Conservation (phyloP, 73 alveolate species). For the Effrenium voratum region DNA sequence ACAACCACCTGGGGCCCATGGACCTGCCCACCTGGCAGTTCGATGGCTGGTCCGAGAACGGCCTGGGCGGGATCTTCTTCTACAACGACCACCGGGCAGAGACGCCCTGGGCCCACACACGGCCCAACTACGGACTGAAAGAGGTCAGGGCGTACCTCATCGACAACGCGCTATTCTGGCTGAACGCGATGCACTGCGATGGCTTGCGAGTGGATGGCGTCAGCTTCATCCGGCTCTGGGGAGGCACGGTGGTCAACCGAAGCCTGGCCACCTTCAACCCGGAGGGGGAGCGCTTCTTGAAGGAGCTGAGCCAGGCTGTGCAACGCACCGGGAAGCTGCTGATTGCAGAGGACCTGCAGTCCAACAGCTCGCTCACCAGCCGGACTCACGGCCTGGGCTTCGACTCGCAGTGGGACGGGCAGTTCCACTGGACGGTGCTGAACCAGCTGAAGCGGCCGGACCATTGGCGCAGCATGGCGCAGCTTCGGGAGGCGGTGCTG, state of each 20-base stretch:
- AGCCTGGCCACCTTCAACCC: conserved; percentile 83
- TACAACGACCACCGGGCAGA: conserved; percentile 80
- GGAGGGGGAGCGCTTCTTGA: conserved; percentile 67
- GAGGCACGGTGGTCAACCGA: conserved; percentile 74
- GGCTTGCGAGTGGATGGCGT: conserved; percentile 90
- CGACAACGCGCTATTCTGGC: conserved; percentile 71
- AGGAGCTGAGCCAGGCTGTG: conserved; percentile 49
- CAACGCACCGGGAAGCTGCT: conserved; percentile 22
- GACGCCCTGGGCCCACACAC: conserved; percentile 93
- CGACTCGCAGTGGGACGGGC: conserved; percentile 73
- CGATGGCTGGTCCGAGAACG: conserved; percentile 79
- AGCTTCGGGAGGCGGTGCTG: conserved; percentile 26
- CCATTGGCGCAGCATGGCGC: conserved; percentile 17
- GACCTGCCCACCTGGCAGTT: conserved; percentile 86
- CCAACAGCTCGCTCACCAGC: conserved; percentile 22
- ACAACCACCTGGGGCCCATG: conserved; percentile 84
- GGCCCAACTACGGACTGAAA: conserved; percentile 68
- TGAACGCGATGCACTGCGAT: conserved; percentile 87
- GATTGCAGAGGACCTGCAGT: conserved; percentile 74
- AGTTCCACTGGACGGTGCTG: conserved; percentile 45
- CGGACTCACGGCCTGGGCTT: conserved; percentile 48
- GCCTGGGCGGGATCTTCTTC: conserved; percentile 53
- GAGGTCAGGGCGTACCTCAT: conserved; percentile 34
- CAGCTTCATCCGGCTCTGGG: conserved; percentile 85
- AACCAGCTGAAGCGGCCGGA: conserved; percentile 22